Evolutionary conservation across 208 protist genomes (phyloP).

Genomic region (Trypanosoma avium): DNA sequence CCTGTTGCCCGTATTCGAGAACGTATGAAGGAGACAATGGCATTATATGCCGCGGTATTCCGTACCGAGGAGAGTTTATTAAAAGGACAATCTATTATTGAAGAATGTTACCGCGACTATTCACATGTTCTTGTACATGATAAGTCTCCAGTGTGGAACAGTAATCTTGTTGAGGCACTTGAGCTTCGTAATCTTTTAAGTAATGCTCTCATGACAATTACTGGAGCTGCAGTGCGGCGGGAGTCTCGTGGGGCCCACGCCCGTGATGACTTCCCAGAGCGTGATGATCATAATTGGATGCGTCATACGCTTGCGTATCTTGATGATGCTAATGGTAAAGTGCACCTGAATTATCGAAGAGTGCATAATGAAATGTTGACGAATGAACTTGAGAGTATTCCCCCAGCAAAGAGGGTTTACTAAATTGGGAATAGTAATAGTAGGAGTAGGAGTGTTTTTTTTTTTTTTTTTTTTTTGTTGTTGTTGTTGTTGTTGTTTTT

Average conservation of each 20-base stretch:
- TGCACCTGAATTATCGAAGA: constrained; percentile 92
- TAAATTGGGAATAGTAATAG: too few species aligned
- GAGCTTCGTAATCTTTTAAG: constrained; percentile 98
- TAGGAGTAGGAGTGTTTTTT: too few species aligned
- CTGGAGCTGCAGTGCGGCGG: constrained; percentile 92
- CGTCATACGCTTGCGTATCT: constrained; percentile 98
- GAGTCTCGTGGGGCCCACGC: constrained; percentile 98
- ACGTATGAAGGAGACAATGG: constrained; percentile 98
- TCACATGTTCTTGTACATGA: constrained; percentile 94
- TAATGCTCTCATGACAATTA: constrained; percentile 95
- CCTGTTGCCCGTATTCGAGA: constrained; percentile 93
- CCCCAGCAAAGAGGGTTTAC: constrained; percentile 92
- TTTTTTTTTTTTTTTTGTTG: too few species aligned
- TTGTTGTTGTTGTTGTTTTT: too few species aligned
- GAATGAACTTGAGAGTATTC: constrained; percentile 86
- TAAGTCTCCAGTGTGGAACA: constrained; percentile 96
- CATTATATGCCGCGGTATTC: constrained; percentile 97
- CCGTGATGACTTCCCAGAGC: constrained; percentile 96
- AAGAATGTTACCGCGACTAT: constrained; percentile 93
- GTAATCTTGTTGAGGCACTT: constrained; percentile 98
- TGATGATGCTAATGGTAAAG: constrained; percentile 89
- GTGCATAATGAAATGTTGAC: constrained; percentile 93
- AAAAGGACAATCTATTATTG: constrained; percentile 92
- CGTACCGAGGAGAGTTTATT: constrained; percentile 92
- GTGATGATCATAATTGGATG: constrained; percentile 99